Base-by-base conservation (phyloP, 129 eudicot species). In the Cynara cardunculus region DNA sequence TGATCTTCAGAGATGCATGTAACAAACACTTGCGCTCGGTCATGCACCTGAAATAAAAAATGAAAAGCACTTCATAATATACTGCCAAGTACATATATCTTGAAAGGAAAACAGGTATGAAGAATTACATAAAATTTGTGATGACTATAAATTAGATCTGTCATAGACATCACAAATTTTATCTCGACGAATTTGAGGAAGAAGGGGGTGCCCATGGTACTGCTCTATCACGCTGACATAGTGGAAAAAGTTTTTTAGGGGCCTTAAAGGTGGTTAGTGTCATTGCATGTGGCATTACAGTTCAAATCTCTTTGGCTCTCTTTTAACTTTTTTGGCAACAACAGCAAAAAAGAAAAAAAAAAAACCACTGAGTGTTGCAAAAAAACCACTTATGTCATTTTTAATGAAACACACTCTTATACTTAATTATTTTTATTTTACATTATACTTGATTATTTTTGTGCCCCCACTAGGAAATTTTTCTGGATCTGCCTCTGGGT, bases 1-100 rank as follows among this genome's bases (percentile, higher is more conserved):
- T 88, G 71, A 70, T 82, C 85, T 76, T 82, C 85, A 25, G 87
- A 66, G 75, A 81, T 83, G 71, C 99, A 94, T 32, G 91, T 85
- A 82, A 92, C 83, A 77, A 87, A 94, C 65, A 94, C 94, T 83
- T 92, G 99, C 73, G 96, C 99, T 85, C 99, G 92, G 82, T 94
- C 99, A 83, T 94, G 97, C 84, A 94, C 97, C 99, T 94, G 90
- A 79, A 81, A 75, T 78, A 18, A 12, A 56, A 8, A 70, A 22
- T 25, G 46, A 30, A 35, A 56, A 74, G 26, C 9, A 18, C 41
- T 19, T 16, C 14, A 84, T 69, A 66, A 26, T 53, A 73, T 53
- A 49, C 31, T 46, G 69, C 39, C 1, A 10, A n/a, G 67, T 59
- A 59, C 24, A 21, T n/a, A 21, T 59, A 59, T 59, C 67, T 59